Evolutionary conservation across 202 grass and related monocot genomes (phyloP).

Genomic region (Panicum hallii): DNA sequence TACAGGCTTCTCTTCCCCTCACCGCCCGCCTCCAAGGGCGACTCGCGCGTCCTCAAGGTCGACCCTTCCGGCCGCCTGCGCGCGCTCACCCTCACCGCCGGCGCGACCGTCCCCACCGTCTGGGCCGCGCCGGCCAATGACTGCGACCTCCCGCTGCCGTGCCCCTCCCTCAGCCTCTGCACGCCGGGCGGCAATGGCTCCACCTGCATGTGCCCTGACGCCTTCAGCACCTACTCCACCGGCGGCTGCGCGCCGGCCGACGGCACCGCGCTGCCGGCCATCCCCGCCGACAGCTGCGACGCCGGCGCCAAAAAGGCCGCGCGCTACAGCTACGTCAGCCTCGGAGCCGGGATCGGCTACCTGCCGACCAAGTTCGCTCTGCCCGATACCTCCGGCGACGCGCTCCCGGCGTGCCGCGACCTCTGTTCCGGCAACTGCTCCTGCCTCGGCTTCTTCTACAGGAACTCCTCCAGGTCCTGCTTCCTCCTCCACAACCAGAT

Average conservation of each 20-base stretch:
- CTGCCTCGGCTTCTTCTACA: conserved; percentile 38
- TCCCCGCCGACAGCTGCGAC: neutral
- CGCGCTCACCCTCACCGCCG: conserved; percentile 34
- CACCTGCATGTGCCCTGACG: conserved; percentile 58
- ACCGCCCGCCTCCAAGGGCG: neutral
- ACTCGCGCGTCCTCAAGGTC: conserved; percentile 48
- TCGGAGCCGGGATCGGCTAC: conserved; percentile 56
- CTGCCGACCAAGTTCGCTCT: conserved; percentile 54
- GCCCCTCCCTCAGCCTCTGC: conserved; percentile 63
- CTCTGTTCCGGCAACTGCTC: conserved; percentile 28
- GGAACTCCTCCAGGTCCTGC: conserved; percentile 62
- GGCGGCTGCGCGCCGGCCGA: conserved; percentile 56
- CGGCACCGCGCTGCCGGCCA: conserved; percentile 22
- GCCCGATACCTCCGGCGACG: neutral
- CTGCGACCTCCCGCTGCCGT: conserved; percentile 66
- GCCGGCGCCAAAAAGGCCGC: neutral
- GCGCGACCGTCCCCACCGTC: conserved; percentile 9
- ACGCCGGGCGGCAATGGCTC: conserved; percentile 38
- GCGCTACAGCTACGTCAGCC: neutral
- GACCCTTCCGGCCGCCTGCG: conserved; percentile 52
- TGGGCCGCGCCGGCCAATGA: conserved; percentile 51
- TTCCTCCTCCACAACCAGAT: conserved; percentile 50
- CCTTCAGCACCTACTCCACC: conserved; percentile 40
- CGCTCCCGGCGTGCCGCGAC: conserved; percentile 6
- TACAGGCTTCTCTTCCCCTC: conserved; percentile 43